Conservation (phyloP, 306 rosid genomes). For the Glycine tomentella region DNA sequence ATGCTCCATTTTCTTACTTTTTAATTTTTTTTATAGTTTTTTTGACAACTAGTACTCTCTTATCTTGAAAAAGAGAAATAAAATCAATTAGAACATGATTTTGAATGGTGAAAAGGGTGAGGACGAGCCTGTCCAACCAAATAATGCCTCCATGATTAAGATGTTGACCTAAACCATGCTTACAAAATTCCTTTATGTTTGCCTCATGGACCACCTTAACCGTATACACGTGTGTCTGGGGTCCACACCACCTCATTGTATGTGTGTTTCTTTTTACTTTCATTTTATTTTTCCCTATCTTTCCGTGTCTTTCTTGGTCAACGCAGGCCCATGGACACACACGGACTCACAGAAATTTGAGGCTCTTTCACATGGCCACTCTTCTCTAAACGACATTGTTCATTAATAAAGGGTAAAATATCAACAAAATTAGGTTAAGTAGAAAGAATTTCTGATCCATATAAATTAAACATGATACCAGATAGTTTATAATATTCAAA, state of each 20-base stretch:
- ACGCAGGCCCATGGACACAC: background rate
- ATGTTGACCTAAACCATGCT: slow-evolving; percentile 61
- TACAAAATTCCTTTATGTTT: slow-evolving; percentile 66
- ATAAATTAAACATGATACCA: too few species aligned
- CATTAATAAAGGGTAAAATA: background rate
- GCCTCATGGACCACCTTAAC: slow-evolving; percentile 65
- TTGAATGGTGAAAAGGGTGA: slow-evolving; percentile 46
- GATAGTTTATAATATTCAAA: too few species aligned
- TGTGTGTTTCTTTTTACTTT: background rate
- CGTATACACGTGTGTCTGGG: slow-evolving; percentile 79
- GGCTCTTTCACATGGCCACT: background rate
- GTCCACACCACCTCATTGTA: slow-evolving; percentile 47
- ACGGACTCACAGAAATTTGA: background rate
- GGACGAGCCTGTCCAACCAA: slow-evolving; percentile 49
- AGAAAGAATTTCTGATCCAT: too few species aligned
- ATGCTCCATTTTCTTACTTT: background rate
- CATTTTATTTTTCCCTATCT: slow-evolving; percentile 1
- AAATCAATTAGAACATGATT: slow-evolving; percentile 4
- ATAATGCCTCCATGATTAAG: slow-evolving; percentile 66
- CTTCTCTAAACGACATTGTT: background rate
- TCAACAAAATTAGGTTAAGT: too few species aligned
- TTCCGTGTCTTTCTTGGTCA: slow-evolving; percentile 29
- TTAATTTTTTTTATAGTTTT: too few species aligned
- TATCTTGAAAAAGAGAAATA: background rate
- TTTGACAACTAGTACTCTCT: background rate